Percentiles rank a stretch among this genome's conserved stretches.
Evolutionary conservation across 495 filamentous ascomycete genomes (phyloP).

Genomic region (Neurospora sp.): DNA sequence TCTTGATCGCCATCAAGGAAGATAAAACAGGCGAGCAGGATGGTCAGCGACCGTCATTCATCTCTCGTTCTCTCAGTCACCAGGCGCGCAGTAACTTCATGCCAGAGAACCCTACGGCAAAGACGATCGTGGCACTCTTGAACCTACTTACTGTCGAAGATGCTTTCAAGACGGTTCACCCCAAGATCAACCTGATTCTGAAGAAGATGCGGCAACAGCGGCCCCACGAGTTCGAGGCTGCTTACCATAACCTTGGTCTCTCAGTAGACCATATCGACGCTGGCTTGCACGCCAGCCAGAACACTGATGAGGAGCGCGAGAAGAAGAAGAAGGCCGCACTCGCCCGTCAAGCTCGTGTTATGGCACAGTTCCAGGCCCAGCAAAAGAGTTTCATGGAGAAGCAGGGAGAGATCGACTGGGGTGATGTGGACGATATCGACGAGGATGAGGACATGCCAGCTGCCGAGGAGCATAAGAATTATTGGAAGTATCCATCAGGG

Average conservation of each 20-base stretch:
- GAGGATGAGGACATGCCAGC: slow-evolving; percentile 60
- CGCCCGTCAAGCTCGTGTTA: slow-evolving; percentile 81
- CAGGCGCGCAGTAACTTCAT: slow-evolving; percentile 45
- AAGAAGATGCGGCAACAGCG: slow-evolving; percentile 77
- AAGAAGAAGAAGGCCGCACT: slow-evolving; percentile 80
- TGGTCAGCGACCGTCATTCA: slow-evolving; percentile 47
- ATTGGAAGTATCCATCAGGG: slow-evolving; percentile 88
- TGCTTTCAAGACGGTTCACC: slow-evolving; percentile 66
- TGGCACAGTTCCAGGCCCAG: slow-evolving; percentile 95
- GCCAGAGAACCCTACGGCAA: slow-evolving; percentile 34
- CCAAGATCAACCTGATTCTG: slow-evolving; percentile 79
- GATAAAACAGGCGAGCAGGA: slow-evolving; percentile 55
- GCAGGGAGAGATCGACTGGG: slow-evolving; percentile 79
- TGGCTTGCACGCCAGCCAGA: slow-evolving; percentile 42
- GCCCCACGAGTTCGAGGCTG: slow-evolving; percentile 55
- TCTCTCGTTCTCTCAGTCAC: slow-evolving; percentile 54
- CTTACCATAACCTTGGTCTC: slow-evolving; percentile 40
- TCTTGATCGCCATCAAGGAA: slow-evolving; percentile 73
- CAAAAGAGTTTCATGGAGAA: slow-evolving; percentile 87
- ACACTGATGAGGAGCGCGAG: slow-evolving; percentile 61
- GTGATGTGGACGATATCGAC: slow-evolving; percentile 52
- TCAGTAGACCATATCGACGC: slow-evolving; percentile 43
- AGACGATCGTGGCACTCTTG: slow-evolving; percentile 66
- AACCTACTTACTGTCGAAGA: slow-evolving; percentile 63
- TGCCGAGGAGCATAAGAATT: slow-evolving; percentile 55